These are phyloP conservation scores for Onygenales sp. DNA, from an alignment of 2,329 filamentous ascomycete genomes.

Conservation along the genomic window DNA sequence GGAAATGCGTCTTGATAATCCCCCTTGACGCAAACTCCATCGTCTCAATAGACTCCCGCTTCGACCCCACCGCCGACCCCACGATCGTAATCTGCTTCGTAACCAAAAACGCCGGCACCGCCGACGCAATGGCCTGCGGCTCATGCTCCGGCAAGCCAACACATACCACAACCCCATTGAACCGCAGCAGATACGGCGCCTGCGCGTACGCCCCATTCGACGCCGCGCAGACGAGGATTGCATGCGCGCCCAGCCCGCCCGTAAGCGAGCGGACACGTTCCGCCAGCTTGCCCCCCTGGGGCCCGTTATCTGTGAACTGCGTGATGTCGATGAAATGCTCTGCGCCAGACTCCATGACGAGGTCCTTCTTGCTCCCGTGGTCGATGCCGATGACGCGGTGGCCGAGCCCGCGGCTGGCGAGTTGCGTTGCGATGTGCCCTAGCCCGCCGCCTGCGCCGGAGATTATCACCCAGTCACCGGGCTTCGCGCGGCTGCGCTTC, in stretches of 20 bases:
- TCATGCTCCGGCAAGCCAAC: constrained; percentile 43
- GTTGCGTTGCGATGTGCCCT: constrained; percentile 56
- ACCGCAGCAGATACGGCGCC: constrained; percentile 37
- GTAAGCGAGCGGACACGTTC: constrained; percentile 49
- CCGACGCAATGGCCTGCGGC: constrained; percentile 34
- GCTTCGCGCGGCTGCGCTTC: constrained; percentile 49
- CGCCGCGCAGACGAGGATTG: constrained; percentile 48
- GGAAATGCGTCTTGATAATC: constrained; percentile 36
- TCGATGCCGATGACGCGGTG: constrained; percentile 58
- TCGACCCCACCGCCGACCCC: constrained; percentile 42
- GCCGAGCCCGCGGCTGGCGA: constrained; percentile 51
- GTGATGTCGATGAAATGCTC: constrained; percentile 58
- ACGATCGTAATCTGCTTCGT: constrained; percentile 37
- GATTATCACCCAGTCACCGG: constrained; percentile 53
- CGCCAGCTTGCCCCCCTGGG: constrained; percentile 40
- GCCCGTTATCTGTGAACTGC: constrained; percentile 32
- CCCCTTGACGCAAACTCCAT: constrained; percentile 40
- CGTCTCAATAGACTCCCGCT: constrained; percentile 41
- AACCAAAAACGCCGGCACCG: constrained; percentile 35
- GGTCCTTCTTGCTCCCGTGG: constrained; percentile 49
- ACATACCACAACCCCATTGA: constrained; percentile 43
- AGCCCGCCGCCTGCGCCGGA: constrained; percentile 53
- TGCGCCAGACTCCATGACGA: constrained; percentile 52
- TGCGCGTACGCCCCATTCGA: constrained; percentile 43
- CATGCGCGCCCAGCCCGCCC: constrained; percentile 50